Evolutionary conservation across 2,329 filamentous ascomycete species (phyloP).

Genomic region (Xylariaceae sp.): DNA sequence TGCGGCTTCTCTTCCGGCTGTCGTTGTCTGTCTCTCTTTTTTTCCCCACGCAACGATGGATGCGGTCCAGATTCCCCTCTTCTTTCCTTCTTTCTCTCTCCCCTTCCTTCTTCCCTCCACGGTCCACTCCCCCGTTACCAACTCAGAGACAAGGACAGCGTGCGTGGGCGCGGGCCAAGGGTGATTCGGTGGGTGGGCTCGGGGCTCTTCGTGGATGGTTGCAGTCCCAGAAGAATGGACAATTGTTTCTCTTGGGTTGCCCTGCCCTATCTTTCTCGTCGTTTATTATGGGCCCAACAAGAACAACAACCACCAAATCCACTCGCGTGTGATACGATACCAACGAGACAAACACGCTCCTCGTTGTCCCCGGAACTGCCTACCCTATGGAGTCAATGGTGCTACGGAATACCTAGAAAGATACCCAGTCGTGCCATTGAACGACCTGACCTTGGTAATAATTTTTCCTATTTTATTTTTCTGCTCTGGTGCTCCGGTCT

Average conservation of each 20-base stretch:
- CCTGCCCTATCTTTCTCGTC: background rate
- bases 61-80: background rate
- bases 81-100: too few relatives aligned
- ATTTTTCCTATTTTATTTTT: background rate
- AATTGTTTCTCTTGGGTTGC: slow-evolving; percentile 10
- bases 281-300: too few relatives aligned
- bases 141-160: background rate
- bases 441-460: background rate
- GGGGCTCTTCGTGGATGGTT: background rate
- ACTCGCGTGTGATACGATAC: background rate
- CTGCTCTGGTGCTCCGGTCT: background rate
- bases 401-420: background rate
- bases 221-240: slow-evolving; percentile 18
- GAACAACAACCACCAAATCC: too few relatives aligned
- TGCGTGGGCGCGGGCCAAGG: background rate
- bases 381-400: background rate
- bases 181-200: too few relatives aligned
- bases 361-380: background rate
- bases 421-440: background rate
- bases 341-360: background rate
- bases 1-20: background rate
- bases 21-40: background rate
- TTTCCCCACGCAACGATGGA: background rate
- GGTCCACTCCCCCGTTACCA: background rate
- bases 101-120: too few relatives aligned